phyloP scores from a whole-genome alignment of 805 yeast genomes.

The Cyberlindnera bimundalis region DNA sequence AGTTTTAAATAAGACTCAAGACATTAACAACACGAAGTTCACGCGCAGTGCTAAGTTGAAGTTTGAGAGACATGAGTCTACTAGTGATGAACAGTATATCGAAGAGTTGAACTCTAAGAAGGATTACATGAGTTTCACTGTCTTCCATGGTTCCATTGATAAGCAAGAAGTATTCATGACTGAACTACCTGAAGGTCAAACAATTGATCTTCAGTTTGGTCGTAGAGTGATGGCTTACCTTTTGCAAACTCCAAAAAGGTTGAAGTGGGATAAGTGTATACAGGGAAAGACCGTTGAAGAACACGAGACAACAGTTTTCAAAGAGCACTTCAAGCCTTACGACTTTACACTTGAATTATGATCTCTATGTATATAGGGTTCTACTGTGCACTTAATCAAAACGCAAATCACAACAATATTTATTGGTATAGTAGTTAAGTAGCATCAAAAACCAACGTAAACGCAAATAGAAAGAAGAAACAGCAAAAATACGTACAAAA shows the following conservation, averaged over 20 bases:
- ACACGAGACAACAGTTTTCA: constrained; percentile 60
- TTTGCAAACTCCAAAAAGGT: constrained; percentile 55
- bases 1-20: constrained; percentile 42
- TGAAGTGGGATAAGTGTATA: constrained; percentile 74
- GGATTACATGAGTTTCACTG: constrained; percentile 31
- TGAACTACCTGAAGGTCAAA: constrained; percentile 29
- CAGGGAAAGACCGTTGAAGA: constrained; percentile 64
- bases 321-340: constrained; percentile 46
- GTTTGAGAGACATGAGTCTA: constrained; percentile 34
- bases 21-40: constrained; percentile 47
- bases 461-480: background rate
- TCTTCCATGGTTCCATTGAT: constrained; percentile 31
- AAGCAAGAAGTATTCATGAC: constrained; percentile 32
- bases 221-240: constrained; percentile 70
- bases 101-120: constrained; percentile 28
- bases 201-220: constrained; percentile 79
- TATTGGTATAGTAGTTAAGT: too few relatives aligned
- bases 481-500: background rate
- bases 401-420: too few relatives aligned
- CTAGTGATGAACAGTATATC: constrained; percentile 27
- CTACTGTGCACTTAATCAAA: too few relatives aligned
- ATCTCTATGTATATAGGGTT: background rate
- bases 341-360: constrained; percentile 44
- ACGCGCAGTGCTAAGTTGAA: constrained; percentile 40
- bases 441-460: too few relatives aligned